Percentiles rank a stretch among this genome's conserved stretches.
phyloP scores from a whole-genome alignment of 371 early-diverging fungal genomes.

The Mucor saturninus region DNA sequence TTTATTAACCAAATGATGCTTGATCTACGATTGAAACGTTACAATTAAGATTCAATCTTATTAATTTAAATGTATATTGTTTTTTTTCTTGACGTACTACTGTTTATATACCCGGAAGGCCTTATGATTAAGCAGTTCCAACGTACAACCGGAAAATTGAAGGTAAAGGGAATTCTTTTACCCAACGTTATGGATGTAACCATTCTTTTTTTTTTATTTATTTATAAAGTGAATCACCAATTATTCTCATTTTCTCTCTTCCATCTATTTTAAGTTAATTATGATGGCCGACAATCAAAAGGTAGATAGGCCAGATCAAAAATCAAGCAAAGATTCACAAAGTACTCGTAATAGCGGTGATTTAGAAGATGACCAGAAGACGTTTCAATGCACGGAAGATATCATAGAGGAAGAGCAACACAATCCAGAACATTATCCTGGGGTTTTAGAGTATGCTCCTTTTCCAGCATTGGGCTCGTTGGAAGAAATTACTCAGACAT shows the following conservation, averaged over 20 bases:
- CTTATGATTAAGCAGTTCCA: no score
- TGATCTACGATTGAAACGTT: no score
- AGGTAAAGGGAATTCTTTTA: neutral
- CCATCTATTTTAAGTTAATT: neutral
- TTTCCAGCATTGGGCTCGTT: conserved; percentile 42
- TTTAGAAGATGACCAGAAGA: conserved; percentile 1
- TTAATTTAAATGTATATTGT: no score
- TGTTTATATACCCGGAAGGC: no score
- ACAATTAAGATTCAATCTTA: no score
- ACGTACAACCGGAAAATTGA: no score
- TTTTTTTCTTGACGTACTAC: no score
- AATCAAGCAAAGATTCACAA: neutral
- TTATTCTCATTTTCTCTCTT: neutral
- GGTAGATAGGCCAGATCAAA: neutral
- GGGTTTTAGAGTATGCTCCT: conserved; percentile 42
- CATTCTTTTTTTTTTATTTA: neutral
- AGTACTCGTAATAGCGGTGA: neutral
- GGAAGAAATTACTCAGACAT: conserved; percentile 40
- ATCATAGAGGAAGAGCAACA: neutral
- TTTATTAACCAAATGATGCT: no score
- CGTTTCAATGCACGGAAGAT: neutral
- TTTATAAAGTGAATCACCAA: neutral
- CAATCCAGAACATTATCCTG: conserved; percentile 25
- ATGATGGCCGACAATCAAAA: neutral
- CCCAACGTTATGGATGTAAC: conserved; percentile 1